These are phyloP conservation scores for Talaromyces trachyspermus DNA, from an alignment of 495 filamentous ascomycete species.

Conservation along the genomic window DNA sequence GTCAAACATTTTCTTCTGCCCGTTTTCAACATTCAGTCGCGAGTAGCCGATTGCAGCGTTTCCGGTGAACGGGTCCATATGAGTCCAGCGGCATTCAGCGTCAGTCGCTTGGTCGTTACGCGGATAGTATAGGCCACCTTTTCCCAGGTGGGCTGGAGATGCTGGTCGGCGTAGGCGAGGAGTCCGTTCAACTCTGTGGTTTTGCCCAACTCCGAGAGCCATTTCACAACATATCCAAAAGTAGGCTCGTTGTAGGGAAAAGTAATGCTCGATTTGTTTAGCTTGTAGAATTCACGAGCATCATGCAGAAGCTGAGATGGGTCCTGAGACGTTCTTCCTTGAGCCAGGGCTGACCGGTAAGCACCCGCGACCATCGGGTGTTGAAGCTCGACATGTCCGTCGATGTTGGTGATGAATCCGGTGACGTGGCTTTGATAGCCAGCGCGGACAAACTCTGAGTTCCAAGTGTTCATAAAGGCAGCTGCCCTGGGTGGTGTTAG, in stretches of 20 bases:
- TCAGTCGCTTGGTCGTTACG: constrained; percentile 15
- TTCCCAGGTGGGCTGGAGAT: constrained; percentile 21
- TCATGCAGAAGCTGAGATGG: constrained; percentile 1
- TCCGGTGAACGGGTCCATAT: constrained; percentile 26
- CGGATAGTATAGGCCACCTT: constrained; percentile 26
- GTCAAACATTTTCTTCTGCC: constrained; percentile 31
- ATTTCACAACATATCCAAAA: constrained; percentile 22
- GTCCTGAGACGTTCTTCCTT: not conserved
- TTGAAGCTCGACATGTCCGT: constrained; percentile 11
- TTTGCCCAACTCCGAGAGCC: constrained; percentile 24
- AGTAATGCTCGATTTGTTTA: not conserved
- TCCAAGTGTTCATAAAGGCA: constrained; percentile 27
- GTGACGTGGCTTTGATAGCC: constrained; percentile 5
- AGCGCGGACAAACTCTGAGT: constrained; percentile 10
- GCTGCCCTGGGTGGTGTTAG: constrained; percentile 12
- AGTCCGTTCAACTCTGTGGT: constrained; percentile 15
- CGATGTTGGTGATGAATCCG: constrained; percentile 13
- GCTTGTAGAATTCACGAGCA: constrained; percentile 8
- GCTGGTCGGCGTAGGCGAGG: constrained; percentile 18
- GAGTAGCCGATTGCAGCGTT: constrained; percentile 24
- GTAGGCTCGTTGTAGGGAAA: constrained; percentile 10
- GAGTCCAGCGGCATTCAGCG: constrained; percentile 18
- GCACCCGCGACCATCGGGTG: constrained; percentile 6
- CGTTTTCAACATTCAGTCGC: constrained; percentile 25
- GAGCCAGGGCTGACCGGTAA: not conserved